phyloP scores from a whole-genome alignment of 139 green algal genomes.

The Chlamydomonas incerta region DNA sequence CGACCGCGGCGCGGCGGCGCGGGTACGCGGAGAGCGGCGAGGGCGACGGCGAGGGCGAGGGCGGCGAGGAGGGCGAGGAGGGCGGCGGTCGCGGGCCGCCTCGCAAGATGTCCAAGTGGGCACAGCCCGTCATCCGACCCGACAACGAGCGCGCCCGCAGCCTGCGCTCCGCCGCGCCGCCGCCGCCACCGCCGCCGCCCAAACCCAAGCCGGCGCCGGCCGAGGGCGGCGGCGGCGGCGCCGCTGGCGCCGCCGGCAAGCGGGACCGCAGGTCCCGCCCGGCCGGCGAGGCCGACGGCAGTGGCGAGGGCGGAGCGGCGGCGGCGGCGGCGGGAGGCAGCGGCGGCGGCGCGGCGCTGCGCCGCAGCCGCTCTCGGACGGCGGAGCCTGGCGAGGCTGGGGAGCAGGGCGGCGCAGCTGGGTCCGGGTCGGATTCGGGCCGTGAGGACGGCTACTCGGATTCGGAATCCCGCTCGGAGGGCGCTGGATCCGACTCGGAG shows the following conservation, averaged over 20 bases:
- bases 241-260: too few relatives aligned
- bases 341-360: not conserved
- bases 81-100: too few relatives aligned
- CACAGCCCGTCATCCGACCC: not conserved
- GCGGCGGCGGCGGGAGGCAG: not conserved
- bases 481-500: conserved; percentile 1
- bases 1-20: not conserved
- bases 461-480: not conserved
- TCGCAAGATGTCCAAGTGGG: conserved; percentile 24
- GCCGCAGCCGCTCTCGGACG: not conserved
- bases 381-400: not conserved
- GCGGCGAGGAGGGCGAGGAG: not conserved
- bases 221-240: not conserved
- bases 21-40: too few relatives aligned
- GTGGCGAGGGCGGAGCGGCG: not conserved
- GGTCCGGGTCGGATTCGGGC: not conserved
- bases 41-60: not conserved
- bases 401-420: not conserved
- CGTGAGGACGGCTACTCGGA: not conserved
- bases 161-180: conserved; percentile 24
- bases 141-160: conserved; percentile 20
- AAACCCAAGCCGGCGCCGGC: not conserved
- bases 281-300: too few relatives aligned
- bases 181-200: not conserved
- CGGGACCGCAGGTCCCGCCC: too few relatives aligned